Evolutionary conservation across 345 rosid species (phyloP), one percentile per base, ranked within the genome.

Genomic region (Populus ilicifolia): DNA sequence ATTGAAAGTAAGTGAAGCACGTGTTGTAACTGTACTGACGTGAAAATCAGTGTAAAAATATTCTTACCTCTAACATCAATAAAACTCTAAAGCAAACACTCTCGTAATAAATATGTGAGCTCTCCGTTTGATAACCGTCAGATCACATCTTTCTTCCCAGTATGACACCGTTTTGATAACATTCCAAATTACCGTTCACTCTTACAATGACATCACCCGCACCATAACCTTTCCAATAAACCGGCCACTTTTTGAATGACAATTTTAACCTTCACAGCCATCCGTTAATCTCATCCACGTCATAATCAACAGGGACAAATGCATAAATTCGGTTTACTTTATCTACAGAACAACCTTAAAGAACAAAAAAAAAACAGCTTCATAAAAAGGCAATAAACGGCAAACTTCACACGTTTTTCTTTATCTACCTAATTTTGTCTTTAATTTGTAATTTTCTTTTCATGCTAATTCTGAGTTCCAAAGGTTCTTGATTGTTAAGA

Each of bases 381-480:
- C 68, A 79, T 76, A 71, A 69, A 83, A 76, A 80, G 73, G 78
- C 50, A 77, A 74, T 17, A 64, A 46, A 41, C 68, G 65, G 78
- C 78, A 50, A 67, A 36, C 9, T 52, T 52, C 70, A 41, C 70
- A 27, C 56, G 33, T 63, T 69, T 27, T 72, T 8, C 63, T 36
- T 30, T 73, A 20, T 23, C 44, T 27, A 73, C 78, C 75, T 44
- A 67, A 54, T 61, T 59, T 48, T 48, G 30, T 6, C 33, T 41
- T 7, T 30, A 1, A 27, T 3, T 27, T 29, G 9, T 39, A 5
- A 20, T 30, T 71, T 61, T 30, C 25, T 50, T 63, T 67, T 67
- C 17, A 3, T 43, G 27, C 36, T 67, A 56, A 36, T 65, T 36
- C 23, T 66, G 5, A 48, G 38, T 59, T 68, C 46, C 70, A 9